Conservation (phyloP, 192 early-diverging fungal species). For the Backusella australiensis region DNA sequence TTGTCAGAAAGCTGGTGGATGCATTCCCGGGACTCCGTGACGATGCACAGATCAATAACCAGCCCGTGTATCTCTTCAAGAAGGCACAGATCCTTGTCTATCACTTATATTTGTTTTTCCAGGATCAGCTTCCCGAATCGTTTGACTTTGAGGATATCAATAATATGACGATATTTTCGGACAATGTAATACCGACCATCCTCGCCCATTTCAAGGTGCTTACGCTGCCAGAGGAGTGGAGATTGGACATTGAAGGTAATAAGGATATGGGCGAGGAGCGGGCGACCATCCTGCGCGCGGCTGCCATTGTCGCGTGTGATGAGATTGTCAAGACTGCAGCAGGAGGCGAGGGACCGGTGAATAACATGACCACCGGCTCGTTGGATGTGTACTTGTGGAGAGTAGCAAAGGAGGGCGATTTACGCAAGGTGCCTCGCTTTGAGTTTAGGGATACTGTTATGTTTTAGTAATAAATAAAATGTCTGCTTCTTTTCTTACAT, state of each 20-base stretch:
- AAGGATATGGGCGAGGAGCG: slow-evolving; percentile 49
- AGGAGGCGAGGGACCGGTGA: slow-evolving; percentile 29
- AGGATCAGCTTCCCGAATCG: slow-evolving; percentile 38
- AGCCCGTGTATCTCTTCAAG: slow-evolving; percentile 69
- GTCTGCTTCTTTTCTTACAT: neutral
- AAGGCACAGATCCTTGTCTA: slow-evolving; percentile 73
- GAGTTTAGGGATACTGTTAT: slow-evolving; percentile 65
- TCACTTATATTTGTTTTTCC: slow-evolving; percentile 62
- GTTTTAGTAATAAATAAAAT: slow-evolving; percentile 46
- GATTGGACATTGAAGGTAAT: slow-evolving; percentile 42
- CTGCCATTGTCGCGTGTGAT: slow-evolving; percentile 63
- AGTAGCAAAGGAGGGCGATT: slow-evolving; percentile 67
- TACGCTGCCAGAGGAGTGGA: slow-evolving; percentile 41
- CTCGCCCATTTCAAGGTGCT: slow-evolving; percentile 57
- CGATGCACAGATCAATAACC: slow-evolving; percentile 43
- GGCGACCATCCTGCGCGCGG: slow-evolving; percentile 64
- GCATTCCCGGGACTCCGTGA: slow-evolving; percentile 76
- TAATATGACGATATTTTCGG: slow-evolving; percentile 68
- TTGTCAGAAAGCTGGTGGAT: slow-evolving; percentile 58
- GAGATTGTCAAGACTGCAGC: slow-evolving; percentile 46
- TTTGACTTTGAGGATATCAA: slow-evolving; percentile 70
- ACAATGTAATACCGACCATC: slow-evolving; percentile 74
- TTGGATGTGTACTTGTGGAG: slow-evolving; percentile 73
- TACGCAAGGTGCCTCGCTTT: slow-evolving; percentile 54
- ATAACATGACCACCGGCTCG: slow-evolving; percentile 42